Conservation (phyloP, 1,284 basidiomycete genomes). For the Melampsora larici-populina region DNA sequence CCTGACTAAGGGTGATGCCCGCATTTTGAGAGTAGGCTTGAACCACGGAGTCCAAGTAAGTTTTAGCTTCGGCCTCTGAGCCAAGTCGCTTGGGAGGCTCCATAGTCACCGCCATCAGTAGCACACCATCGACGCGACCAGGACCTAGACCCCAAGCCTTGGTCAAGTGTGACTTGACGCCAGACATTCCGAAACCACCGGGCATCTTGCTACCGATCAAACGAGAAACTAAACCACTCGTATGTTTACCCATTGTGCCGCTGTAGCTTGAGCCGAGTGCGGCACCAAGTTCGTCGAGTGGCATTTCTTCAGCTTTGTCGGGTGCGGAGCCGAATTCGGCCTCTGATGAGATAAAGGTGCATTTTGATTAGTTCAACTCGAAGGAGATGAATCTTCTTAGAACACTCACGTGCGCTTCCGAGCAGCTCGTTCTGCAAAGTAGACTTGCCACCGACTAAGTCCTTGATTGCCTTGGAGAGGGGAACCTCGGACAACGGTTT, state of each 20-base stretch:
- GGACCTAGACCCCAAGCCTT: conserved; percentile 93
- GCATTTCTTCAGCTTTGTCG: conserved; percentile 95
- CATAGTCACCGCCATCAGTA: conserved; percentile 82
- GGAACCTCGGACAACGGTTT: conserved; percentile 85
- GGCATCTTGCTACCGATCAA: conserved; percentile 95
- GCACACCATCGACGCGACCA: conserved; percentile 80
- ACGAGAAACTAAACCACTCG: conserved; percentile 83
- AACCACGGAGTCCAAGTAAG: conserved; percentile 85
- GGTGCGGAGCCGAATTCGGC: conserved; percentile 67
- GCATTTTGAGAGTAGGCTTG: conserved; percentile 78
- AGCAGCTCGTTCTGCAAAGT: conserved; percentile 96
- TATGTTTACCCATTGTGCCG: conserved; percentile 90
- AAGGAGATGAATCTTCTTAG: too few relatives aligned
- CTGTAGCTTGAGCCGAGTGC: conserved; percentile 76
- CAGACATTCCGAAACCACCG: conserved; percentile 92
- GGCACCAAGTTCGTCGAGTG: conserved; percentile 88
- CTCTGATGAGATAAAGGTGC: conserved; percentile 44
- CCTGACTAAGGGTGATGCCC: conserved; percentile 75
- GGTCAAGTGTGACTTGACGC: conserved; percentile 81
- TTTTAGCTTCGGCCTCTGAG: conserved; percentile 85
- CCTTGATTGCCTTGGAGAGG: conserved; percentile 93
- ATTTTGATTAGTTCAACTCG: neutral
- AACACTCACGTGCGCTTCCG: conserved; percentile 58
- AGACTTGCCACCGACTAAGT: conserved; percentile 96
- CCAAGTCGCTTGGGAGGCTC: conserved; percentile 91